Evolutionary conservation across 2,329 filamentous ascomycete species (phyloP).

Genomic region (Colletotrichum sp.): DNA sequence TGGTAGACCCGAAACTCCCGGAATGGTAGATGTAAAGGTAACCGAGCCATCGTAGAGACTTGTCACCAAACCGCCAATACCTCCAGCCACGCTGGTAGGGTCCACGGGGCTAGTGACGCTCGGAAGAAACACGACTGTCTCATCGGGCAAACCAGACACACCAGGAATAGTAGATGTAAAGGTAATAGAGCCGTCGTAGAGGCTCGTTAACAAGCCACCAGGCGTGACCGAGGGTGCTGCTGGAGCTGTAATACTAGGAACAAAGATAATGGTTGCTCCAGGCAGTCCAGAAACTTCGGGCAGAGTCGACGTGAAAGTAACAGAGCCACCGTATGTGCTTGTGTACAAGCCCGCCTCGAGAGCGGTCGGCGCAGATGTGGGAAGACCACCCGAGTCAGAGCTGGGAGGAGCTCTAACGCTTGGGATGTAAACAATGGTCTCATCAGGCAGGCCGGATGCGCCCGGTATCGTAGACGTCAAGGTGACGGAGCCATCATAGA

Average conservation of each 20-base stretch:
- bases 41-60: not conserved
- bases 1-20: too few species aligned
- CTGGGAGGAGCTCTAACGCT: not conserved
- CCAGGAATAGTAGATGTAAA: not conserved
- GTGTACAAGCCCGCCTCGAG: not conserved
- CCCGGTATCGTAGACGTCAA: not conserved
- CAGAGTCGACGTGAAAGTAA: not conserved
- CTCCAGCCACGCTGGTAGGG: not conserved
- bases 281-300: not conserved
- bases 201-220: constrained; percentile 3
- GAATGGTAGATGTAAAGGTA: not conserved
- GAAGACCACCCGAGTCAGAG: not conserved
- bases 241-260: not conserved
- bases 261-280: not conserved
- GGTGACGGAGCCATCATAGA: not conserved
- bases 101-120: not conserved
- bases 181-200: not conserved
- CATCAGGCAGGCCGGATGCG: not conserved
- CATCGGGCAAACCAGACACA: not conserved
- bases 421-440: not conserved
- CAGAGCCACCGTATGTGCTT: not conserved
- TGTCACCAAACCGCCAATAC: not conserved
- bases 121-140: not conserved
- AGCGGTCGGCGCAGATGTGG: not conserved
- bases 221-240: not conserved